Conservation (phyloP, 495 filamentous ascomycete genomes). For the Hypoxylon crocopeplum region DNA sequence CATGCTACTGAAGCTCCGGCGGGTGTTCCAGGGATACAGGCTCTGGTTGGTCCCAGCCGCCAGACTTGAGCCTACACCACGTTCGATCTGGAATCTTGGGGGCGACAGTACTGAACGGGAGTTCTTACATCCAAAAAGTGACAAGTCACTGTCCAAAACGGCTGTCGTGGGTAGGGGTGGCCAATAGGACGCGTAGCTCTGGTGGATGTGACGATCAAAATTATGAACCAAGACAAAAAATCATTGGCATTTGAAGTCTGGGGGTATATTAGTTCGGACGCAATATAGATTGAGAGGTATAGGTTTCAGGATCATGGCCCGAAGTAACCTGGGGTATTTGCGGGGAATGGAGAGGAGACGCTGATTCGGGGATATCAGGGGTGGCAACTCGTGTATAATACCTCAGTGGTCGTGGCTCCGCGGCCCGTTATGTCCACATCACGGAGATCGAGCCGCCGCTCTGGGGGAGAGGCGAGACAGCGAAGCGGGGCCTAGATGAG, state of each 20-base stretch:
- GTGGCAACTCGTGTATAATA: constrained; percentile 28
- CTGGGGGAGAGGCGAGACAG: constrained; percentile 17
- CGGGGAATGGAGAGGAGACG: constrained; percentile 27
- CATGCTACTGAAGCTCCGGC: constrained; percentile 29
- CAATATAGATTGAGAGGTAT: constrained; percentile 35
- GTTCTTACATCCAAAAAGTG: constrained; percentile 2
- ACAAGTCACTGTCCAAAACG: constrained; percentile 26
- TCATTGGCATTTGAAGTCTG: constrained; percentile 8
- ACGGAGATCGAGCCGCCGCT: constrained; percentile 41
- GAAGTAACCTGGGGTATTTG: constrained; percentile 40
- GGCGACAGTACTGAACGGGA: constrained; percentile 17
- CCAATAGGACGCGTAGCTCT: constrained; percentile 17
- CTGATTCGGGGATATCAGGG: constrained; percentile 24
- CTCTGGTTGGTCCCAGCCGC: constrained; percentile 19
- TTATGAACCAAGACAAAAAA: constrained; percentile 28
- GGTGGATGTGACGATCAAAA: constrained; percentile 17
- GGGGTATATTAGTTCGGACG: constrained; percentile 28
- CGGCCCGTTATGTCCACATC: constrained; percentile 41
- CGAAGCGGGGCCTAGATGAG: constrained; percentile 18
- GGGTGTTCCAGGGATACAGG: constrained; percentile 28
- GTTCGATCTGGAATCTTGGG: constrained; percentile 20
- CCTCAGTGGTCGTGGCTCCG: constrained; percentile 34
- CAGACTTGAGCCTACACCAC: constrained; percentile 11
- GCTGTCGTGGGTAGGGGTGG: constrained; percentile 4
- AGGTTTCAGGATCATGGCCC: constrained; percentile 36